Conservation (phyloP, 2,329 filamentous ascomycete genomes). For the Seiridium cupressi region DNA sequence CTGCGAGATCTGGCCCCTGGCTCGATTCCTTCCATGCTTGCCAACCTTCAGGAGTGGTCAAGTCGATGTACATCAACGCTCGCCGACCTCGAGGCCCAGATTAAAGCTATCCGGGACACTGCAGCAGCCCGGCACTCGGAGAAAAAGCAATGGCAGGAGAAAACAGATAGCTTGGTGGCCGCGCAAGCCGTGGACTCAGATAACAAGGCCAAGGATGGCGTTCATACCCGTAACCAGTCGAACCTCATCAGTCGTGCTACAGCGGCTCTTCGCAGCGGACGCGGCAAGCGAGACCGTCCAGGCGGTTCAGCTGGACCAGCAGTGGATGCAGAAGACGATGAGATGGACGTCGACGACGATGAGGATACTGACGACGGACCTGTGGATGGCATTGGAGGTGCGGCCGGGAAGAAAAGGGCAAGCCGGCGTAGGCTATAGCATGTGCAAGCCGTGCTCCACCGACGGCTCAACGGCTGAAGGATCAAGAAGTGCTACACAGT, state of each 20-base stretch:
- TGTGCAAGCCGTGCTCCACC: too few species aligned
- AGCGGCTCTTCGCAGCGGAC: slow-evolving; percentile 10
- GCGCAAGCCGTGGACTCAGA: slow-evolving; percentile 33
- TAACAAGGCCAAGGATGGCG: slow-evolving; percentile 18
- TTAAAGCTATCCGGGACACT: slow-evolving; percentile 60
- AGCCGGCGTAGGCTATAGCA: slow-evolving; percentile 53
- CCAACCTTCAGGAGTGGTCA: slow-evolving; percentile 72
- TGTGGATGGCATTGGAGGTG: slow-evolving; percentile 40
- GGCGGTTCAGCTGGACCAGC: slow-evolving; percentile 20
- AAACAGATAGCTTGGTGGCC: slow-evolving; percentile 48
- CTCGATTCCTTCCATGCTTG: slow-evolving; percentile 66
- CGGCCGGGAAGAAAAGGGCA: slow-evolving; percentile 42
- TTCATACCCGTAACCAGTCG: slow-evolving; percentile 21
- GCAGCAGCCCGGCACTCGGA: slow-evolving; percentile 54
- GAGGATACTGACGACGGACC: slow-evolving; percentile 41
- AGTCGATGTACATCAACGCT: slow-evolving; percentile 75
- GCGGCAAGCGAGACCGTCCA: slow-evolving; percentile 16
- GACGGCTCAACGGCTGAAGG: too few species aligned
- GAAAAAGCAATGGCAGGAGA: slow-evolving; percentile 43
- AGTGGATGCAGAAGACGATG: slow-evolving; percentile 38
- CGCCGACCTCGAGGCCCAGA: slow-evolving; percentile 71
- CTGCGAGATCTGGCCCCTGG: slow-evolving; percentile 81
- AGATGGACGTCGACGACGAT: slow-evolving; percentile 56
- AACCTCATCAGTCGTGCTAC: slow-evolving; percentile 20
- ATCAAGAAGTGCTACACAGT: too few species aligned